phyloP scores from a whole-genome alignment of 306 rosid species.

The Rosa lucieae region DNA sequence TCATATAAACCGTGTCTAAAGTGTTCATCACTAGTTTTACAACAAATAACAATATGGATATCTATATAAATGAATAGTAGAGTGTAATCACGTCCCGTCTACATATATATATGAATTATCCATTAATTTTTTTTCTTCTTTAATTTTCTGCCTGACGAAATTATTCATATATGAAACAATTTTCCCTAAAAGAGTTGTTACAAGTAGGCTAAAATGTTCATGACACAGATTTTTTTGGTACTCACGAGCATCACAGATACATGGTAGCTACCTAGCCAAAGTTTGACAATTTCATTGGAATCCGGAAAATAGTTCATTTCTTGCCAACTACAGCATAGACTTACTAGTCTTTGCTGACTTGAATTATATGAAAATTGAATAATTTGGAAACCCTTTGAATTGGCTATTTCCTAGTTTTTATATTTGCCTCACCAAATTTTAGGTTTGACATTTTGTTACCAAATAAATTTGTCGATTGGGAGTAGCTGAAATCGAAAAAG shows the following conservation, averaged over 20 bases:
- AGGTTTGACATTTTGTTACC: constrained; percentile 11
- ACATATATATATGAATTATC: background rate
- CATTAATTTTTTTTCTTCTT: background rate
- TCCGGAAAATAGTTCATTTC: background rate
- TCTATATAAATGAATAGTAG: no score
- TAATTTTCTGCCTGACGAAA: no score
- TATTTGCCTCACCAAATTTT: background rate
- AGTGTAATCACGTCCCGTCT: background rate
- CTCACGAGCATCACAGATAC: background rate
- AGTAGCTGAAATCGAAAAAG: background rate
- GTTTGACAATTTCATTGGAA: background rate
- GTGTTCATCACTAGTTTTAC: no score
- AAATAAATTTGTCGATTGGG: background rate
- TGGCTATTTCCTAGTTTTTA: background rate
- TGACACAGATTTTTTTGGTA: background rate
- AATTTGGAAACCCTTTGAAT: background rate
- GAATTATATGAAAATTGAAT: background rate
- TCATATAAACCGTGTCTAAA: no score
- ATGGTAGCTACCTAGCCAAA: background rate
- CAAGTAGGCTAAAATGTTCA: background rate
- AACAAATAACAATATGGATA: no score
- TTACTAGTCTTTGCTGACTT: background rate
- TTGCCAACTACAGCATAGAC: background rate
- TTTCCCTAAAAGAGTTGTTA: background rate
- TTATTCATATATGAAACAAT: background rate